Conservation (phyloP, 345 rosid species). For the Gossypium herbaceum region DNA sequence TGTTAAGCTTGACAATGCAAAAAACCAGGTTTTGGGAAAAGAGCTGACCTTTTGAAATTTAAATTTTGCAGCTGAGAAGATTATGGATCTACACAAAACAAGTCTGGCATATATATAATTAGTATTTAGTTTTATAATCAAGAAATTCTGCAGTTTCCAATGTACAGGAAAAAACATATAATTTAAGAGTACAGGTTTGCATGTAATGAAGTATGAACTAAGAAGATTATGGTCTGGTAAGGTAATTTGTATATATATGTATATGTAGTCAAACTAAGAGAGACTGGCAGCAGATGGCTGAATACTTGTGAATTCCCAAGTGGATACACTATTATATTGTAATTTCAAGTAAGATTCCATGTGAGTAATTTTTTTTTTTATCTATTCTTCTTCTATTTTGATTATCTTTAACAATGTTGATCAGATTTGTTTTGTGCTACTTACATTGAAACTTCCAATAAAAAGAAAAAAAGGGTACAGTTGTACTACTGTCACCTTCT, state of each 20-base stretch:
- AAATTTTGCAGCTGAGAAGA: conserved; percentile 25
- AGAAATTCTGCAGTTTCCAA: neutral
- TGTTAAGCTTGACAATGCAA: conserved; percentile 17
- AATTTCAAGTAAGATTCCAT: conserved; percentile 14
- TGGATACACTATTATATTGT: conserved; percentile 18
- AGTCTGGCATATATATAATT: conserved; percentile 8
- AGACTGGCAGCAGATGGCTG: neutral
- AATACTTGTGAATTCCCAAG: conserved; percentile 23
- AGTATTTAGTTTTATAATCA: neutral
- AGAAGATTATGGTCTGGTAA: neutral
- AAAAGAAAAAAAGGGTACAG: conserved; percentile 10
- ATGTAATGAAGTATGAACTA: neutral
- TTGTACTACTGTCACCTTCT: conserved; percentile 12
- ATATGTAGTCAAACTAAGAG: neutral
- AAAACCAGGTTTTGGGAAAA: conserved; percentile 27
- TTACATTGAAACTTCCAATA: conserved; percentile 23
- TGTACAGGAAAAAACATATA: neutral
- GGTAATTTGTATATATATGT: too few species aligned
- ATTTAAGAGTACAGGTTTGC: neutral
- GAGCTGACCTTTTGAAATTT: conserved; percentile 24
- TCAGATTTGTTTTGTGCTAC: neutral
- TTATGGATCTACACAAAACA: conserved; percentile 26
- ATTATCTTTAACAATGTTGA: conserved; percentile 21
- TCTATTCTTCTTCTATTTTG: conserved; percentile 14
- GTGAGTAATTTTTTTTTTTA: neutral